A percentile compares a stretch with the other conserved stretches of the same genome.
Conservation (phyloP, 768 basidiomycete genomes). For the Chalciporus piperatus region DNA sequence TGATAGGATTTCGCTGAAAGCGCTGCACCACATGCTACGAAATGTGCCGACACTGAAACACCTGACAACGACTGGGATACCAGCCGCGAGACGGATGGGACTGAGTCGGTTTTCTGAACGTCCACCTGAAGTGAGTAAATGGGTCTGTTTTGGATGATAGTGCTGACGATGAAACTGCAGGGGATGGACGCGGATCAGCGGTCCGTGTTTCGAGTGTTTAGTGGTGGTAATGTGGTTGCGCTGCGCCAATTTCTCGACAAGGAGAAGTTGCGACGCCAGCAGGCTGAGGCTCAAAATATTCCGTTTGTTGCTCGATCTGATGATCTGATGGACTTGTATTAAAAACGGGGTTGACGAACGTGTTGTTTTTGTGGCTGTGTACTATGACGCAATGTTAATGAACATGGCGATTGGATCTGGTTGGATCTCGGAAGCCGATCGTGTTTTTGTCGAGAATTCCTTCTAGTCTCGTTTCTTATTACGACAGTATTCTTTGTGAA, state of each 20-base stretch:
- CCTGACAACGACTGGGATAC: slow-evolving; percentile 77
- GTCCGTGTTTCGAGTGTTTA: slow-evolving; percentile 78
- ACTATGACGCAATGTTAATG: not conserved
- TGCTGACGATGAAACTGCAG: slow-evolving; percentile 36
- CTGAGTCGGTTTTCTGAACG: slow-evolving; percentile 74
- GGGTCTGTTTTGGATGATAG: not conserved
- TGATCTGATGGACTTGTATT: slow-evolving; percentile 64
- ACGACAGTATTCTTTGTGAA: not conserved
- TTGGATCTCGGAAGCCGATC: not conserved
- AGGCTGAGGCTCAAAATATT: slow-evolving; percentile 58
- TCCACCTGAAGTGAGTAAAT: slow-evolving; percentile 54
- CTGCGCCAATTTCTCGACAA: slow-evolving; percentile 72
- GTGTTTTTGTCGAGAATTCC: not conserved
- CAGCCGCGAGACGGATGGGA: slow-evolving; percentile 66
- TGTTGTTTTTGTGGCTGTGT: not conserved
- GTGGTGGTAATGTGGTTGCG: slow-evolving; percentile 58
- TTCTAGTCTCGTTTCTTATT: not conserved
- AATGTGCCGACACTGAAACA: slow-evolving; percentile 61
- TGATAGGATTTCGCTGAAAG: slow-evolving; percentile 72
- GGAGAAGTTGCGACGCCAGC: slow-evolving; percentile 54
- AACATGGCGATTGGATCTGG: not conserved
- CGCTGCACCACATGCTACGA: slow-evolving; percentile 67
- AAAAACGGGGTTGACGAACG: too few species aligned
- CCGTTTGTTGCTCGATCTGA: slow-evolving; percentile 60
- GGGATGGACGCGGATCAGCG: slow-evolving; percentile 63